A percentile compares a stretch with the other conserved stretches of the same genome.
phyloP scores from a whole-genome alignment of 208 protist genomes.

The Trypanosoma scelopori region DNA sequence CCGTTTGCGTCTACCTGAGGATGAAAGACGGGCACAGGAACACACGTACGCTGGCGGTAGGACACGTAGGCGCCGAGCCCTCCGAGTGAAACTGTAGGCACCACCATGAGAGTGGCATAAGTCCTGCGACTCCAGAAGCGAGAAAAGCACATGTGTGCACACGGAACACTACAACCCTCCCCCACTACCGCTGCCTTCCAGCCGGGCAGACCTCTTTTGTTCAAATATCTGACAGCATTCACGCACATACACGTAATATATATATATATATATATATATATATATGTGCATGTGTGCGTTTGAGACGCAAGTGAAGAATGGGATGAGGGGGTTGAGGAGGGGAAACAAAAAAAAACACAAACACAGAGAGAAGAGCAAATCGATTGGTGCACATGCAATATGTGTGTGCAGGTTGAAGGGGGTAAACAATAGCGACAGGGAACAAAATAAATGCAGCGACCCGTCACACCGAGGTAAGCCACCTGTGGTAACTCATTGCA shows the following conservation, averaged over 20 bases:
- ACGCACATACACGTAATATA: background rate
- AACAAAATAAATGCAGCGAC: background rate
- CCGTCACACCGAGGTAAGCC: too few relatives aligned
- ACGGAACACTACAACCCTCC: background rate
- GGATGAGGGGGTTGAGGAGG: too few relatives aligned
- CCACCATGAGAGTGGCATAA: constrained; percentile 29
- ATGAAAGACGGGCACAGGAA: constrained; percentile 49
- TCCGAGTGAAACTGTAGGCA: constrained; percentile 49
- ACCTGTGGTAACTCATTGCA: too few relatives aligned
- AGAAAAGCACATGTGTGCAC: constrained; percentile 12
- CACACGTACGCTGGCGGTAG: constrained; percentile 59
- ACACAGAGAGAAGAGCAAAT: too few relatives aligned
- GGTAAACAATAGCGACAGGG: background rate
- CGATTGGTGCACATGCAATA: background rate
- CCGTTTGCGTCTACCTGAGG: constrained; percentile 67
- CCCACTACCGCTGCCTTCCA: background rate
- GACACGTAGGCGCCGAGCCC: constrained; percentile 62
- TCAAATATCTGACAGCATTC: background rate
- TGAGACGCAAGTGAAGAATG: too few relatives aligned
- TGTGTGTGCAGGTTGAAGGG: background rate
- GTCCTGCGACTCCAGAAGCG: constrained; percentile 7
- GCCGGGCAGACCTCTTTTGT: too few relatives aligned
- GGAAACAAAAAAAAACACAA: too few relatives aligned
- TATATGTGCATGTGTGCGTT: constrained; percentile 14
- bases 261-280: background rate